These are phyloP conservation scores for Phytophthora podocarpi DNA, from an alignment of 352 stramenopile species.

Conservation along the genomic window DNA sequence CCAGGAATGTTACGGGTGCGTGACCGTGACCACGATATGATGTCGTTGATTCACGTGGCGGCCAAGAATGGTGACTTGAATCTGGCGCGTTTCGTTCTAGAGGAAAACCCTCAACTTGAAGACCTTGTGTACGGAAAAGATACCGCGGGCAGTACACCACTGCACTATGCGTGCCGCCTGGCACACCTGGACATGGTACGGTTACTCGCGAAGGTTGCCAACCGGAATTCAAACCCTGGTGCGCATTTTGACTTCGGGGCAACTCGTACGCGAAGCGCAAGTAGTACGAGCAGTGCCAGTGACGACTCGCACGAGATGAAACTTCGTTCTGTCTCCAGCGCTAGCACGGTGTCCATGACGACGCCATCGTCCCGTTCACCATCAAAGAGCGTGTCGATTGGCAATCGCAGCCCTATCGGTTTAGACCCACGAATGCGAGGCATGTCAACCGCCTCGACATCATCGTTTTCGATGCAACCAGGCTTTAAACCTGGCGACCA, in stretches of 20 bases:
- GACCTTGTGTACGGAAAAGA: slow-evolving; percentile 87
- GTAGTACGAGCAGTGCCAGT: slow-evolving; percentile 63
- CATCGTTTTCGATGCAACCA: slow-evolving; percentile 68
- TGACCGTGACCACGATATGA: slow-evolving; percentile 79
- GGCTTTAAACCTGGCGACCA: slow-evolving; percentile 59
- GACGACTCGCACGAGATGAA: slow-evolving; percentile 50
- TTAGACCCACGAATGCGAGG: slow-evolving; percentile 41
- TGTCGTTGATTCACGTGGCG: slow-evolving; percentile 90
- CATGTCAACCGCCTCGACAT: slow-evolving; percentile 41
- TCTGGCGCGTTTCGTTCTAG: slow-evolving; percentile 79
- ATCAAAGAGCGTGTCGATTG: slow-evolving; percentile 52
- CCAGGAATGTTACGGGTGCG: slow-evolving; percentile 82
- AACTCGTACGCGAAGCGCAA: slow-evolving; percentile 62
- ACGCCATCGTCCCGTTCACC: slow-evolving; percentile 53
- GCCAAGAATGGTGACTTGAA: slow-evolving; percentile 88
- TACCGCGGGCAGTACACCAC: slow-evolving; percentile 73
- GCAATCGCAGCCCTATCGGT: slow-evolving; percentile 31
- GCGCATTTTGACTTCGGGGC: slow-evolving; percentile 53
- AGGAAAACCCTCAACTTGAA: slow-evolving; percentile 83
- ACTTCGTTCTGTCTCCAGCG: slow-evolving; percentile 63
- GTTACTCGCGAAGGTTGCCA: slow-evolving; percentile 82
- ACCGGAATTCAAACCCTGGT: slow-evolving; percentile 73
- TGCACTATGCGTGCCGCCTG: slow-evolving; percentile 83
- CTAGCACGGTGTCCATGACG: slow-evolving; percentile 42
- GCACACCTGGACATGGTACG: slow-evolving; percentile 88